phyloP scores from a whole-genome alignment of 2,329 filamentous ascomycete genomes.

The Penicillium corylophilum region DNA sequence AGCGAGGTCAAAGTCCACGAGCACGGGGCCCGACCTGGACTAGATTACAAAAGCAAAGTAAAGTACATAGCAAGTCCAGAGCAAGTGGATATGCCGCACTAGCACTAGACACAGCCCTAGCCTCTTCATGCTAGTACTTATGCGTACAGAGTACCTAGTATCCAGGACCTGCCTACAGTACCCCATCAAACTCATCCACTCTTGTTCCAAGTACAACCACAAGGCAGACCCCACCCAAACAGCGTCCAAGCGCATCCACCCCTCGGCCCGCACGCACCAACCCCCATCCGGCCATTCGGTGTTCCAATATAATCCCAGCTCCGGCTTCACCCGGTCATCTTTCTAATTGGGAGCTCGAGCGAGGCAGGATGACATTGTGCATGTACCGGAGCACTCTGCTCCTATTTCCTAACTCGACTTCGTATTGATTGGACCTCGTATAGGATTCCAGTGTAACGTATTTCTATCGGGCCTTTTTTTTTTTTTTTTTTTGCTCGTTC shows the following conservation, averaged over 20 bases:
- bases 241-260: background rate
- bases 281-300: conserved; percentile 22
- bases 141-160: background rate
- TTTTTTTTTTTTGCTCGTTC: background rate
- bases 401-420: no score
- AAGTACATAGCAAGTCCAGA: no score
- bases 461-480: background rate
- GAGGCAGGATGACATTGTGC: conserved; percentile 22
- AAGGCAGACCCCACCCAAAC: background rate
- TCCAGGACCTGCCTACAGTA: background rate
- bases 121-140: background rate
- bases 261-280: background rate
- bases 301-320: conserved; percentile 6
- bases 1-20: background rate
- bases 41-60: no score
- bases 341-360: background rate
- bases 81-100: no score
- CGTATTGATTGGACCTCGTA: no score
- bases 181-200: background rate
- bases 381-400: conserved; percentile 24
- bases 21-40: background rate
- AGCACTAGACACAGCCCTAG: no score
- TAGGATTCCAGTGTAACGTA: background rate
- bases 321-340: background rate
- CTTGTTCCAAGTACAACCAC: background rate